phyloP scores from a whole-genome alignment of 345 rosid species.

The Corymbia maculata region DNA sequence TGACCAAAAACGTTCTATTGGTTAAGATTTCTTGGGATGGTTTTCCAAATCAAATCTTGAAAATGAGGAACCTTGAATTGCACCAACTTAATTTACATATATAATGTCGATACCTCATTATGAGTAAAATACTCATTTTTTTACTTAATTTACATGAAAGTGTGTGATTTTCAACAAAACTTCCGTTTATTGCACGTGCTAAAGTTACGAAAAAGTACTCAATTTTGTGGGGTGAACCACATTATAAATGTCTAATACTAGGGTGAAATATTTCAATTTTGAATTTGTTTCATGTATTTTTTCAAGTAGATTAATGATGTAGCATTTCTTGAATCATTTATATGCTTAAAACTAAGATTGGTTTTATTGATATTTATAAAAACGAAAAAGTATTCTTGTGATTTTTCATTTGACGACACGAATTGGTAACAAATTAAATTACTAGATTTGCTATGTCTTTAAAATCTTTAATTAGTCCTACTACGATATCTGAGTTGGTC shows the following conservation, averaged over 20 bases:
- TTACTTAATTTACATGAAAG: background rate
- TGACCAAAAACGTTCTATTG: background rate
- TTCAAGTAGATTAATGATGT: too few species aligned
- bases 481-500: too few species aligned
- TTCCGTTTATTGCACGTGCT: background rate
- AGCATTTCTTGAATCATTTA: too few species aligned
- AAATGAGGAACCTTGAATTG: background rate
- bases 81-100: background rate
- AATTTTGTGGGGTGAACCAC: background rate
- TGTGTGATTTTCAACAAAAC: background rate
- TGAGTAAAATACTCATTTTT: background rate
- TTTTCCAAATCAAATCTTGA: background rate
- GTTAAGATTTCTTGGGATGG: background rate
- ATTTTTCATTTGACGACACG: too few species aligned
- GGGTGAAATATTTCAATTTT: background rate
- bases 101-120: background rate
- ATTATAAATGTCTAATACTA: background rate
- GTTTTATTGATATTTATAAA: too few species aligned
- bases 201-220: background rate
- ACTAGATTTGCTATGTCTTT: too few species aligned
- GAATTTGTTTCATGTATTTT: too few species aligned
- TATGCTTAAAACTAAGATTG: too few species aligned
- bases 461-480: too few species aligned
- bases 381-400: too few species aligned
- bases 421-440: too few species aligned